Evolutionary conservation across 2,329 filamentous ascomycete species (phyloP).

Genomic region (Stachybotrys elegans): DNA sequence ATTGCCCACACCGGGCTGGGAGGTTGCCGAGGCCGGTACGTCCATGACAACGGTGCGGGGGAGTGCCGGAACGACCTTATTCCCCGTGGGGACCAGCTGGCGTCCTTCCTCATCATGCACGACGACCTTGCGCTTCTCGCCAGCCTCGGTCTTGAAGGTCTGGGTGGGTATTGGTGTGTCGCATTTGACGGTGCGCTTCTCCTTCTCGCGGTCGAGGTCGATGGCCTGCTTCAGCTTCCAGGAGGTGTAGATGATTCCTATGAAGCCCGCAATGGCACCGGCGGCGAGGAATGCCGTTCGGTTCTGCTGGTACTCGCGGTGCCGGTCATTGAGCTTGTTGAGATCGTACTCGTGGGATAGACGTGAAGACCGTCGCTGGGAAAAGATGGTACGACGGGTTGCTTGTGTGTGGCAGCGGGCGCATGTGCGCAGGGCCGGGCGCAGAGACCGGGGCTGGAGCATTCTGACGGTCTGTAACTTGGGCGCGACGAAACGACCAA

Average conservation of each 20-base stretch:
- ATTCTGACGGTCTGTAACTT: conserved; percentile 12
- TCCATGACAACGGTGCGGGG: conserved; percentile 67
- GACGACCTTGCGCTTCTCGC: conserved; percentile 51
- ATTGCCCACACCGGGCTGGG: conserved; percentile 10
- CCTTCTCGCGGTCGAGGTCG: conserved; percentile 23
- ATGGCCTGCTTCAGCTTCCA: conserved; percentile 45
- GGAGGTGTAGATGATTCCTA: conserved; percentile 46
- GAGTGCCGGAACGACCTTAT: conserved; percentile 73
- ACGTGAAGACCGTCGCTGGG: conserved; percentile 22
- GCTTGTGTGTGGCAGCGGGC: conserved; percentile 12
- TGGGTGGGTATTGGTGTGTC: conserved; percentile 34
- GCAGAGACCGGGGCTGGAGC: conserved; percentile 22
- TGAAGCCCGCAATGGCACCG: conserved; percentile 43
- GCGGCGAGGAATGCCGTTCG: conserved; percentile 47
- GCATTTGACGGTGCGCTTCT: conserved; percentile 37
- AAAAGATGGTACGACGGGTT: conserved; percentile 22
- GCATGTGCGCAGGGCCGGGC: conserved; percentile 15
- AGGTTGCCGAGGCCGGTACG: conserved; percentile 21
- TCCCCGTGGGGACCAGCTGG: conserved; percentile 76
- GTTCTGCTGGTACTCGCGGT: conserved; percentile 45
- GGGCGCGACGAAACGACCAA: too few relatives aligned
- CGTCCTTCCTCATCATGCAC: conserved; percentile 63
- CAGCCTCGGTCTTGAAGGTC: conserved; percentile 43
- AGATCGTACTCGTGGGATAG: conserved; percentile 46
- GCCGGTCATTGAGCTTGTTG: conserved; percentile 38